Evolutionary conservation across 768 basidiomycete genomes (phyloP), one percentile per base, ranked within the genome.

Genomic region (Phlebiopsis flavidoalba): DNA sequence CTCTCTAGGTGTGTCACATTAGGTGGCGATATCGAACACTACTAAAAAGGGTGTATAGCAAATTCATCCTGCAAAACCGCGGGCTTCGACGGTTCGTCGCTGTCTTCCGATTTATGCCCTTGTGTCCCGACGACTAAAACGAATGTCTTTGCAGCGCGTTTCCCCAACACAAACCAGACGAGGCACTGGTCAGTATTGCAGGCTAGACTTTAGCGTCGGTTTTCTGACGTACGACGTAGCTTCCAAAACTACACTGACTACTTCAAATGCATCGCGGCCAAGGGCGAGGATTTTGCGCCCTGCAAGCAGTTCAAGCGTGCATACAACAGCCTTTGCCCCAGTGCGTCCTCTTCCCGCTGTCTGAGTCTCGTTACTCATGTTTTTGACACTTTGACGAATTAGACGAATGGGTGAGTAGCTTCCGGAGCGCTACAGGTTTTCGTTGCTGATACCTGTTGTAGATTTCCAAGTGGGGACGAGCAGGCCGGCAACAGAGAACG

Each of bases 241-340:
- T 91, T 86, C 84, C 93, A 96, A 79, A 95, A 96, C 80, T 98
- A 95, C 75, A 89, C 91, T 63, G 97, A 99, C 77, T 98, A 97
- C 82, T 94, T 95, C 87, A 96, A 96, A 76, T 99, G 97, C 75
- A 77, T 98, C 68, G 76, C 90, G 68, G 95, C 95, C 68, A 98
- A 97, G 79, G 97, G 97, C 66, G 97, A 99, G 67, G 97, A 98
- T 61, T 98, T 87, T 73, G 86, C 88, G n/a, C 95, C 97, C 1
- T 98, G 97, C 88, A 94, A 94, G 79, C 95, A 97, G 76, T 99
- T 99, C 86, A 91, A 90, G 80, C 85, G 86, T 74, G 92, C 92
- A 31, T 99, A 94, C 82, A 83, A 93, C 80, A 94, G 95, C 46
- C 85, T 98, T 61, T 99, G 97, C 79, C 97, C 97, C 64, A 98